phyloP scores from a whole-genome alignment of 2,329 filamentous ascomycete species.

The Ceratocystis smalleyi region DNA sequence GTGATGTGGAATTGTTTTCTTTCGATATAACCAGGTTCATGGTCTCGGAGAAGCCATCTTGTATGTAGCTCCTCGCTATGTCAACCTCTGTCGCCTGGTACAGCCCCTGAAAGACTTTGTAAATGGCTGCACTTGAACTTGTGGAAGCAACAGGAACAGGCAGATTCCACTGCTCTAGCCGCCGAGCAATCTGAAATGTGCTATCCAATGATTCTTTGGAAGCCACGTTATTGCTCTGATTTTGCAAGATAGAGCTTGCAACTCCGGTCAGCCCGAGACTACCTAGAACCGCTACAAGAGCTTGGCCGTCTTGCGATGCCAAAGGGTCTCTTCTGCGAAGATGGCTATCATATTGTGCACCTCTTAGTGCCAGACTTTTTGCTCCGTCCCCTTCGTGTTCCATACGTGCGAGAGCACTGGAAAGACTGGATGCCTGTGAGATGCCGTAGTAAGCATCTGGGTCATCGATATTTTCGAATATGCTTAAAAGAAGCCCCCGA shows the following conservation, averaged over 20 bases:
- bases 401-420: conserved; percentile 62
- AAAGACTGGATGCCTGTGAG: conserved; percentile 58
- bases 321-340: conserved; percentile 45
- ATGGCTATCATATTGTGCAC: conserved; percentile 78
- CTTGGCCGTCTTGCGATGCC: conserved; percentile 45
- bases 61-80: conserved; percentile 41
- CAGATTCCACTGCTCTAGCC: conserved; percentile 83
- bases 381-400: conserved; percentile 80
- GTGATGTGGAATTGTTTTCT: conserved; percentile 33
- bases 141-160: conserved; percentile 49
- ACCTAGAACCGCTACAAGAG: conserved; percentile 61
- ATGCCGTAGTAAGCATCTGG: conserved; percentile 93
- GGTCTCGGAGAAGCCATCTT: conserved; percentile 45
- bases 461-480: conserved; percentile 88
- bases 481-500: conserved; percentile 52
- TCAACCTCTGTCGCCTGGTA: conserved; percentile 45
- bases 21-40: conserved; percentile 41
- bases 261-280: conserved; percentile 72
- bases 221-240: conserved; percentile 43
- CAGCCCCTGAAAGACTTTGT: conserved; percentile 66
- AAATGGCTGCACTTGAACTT: conserved; percentile 54
- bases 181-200: conserved; percentile 64
- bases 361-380: conserved; percentile 78
- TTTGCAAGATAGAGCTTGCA: conserved; percentile 62
- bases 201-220: conserved; percentile 45